Evolutionary conservation across 768 basidiomycete genomes (phyloP).

Genomic region (Panaeolus cyanescens): DNA sequence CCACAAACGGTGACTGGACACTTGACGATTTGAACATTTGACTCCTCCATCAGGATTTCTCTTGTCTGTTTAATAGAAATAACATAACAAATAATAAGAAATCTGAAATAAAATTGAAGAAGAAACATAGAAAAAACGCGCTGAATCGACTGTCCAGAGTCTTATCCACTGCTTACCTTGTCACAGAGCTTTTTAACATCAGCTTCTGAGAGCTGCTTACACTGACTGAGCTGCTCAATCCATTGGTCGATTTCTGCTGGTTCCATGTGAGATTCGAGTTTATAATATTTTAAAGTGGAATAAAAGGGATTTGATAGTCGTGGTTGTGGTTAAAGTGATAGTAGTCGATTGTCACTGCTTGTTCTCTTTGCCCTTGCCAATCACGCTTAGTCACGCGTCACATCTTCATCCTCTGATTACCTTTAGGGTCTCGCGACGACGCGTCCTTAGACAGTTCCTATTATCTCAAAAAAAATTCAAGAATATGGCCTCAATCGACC

Average conservation of each 20-base stretch:
- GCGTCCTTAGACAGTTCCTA: slow-evolving; percentile 33
- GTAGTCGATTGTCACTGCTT: slow-evolving; percentile 2
- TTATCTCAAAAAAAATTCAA: slow-evolving; percentile 3
- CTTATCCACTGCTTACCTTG: slow-evolving; percentile 68
- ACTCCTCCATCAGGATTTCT: slow-evolving; percentile 99
- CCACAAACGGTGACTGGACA: slow-evolving; percentile 99
- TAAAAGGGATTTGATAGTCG: slow-evolving; percentile 28
- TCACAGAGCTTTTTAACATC: slow-evolving; percentile 99
- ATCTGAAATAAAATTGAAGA: slow-evolving; percentile 2
- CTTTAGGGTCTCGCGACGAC: slow-evolving; percentile 21
- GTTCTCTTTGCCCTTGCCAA: slow-evolving; percentile 15
- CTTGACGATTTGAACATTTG: slow-evolving; percentile 96
- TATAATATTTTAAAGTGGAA: slow-evolving; percentile 29
- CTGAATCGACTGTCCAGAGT: slow-evolving; percentile 13
- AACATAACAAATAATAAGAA: slow-evolving; percentile 10
- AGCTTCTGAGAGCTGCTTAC: slow-evolving; percentile 93
- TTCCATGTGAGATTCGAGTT: slow-evolving; percentile 39
- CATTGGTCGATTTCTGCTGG: slow-evolving; percentile 87
- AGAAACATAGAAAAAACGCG: slow-evolving; percentile 14
- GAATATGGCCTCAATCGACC: slow-evolving; percentile 34
- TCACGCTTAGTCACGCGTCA: slow-evolving; percentile 35
- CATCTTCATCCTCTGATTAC: slow-evolving; percentile 22
- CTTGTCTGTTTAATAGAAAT: slow-evolving; percentile 66
- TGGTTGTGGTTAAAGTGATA: slow-evolving; percentile 29
- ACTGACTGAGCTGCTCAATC: slow-evolving; percentile 96